Conservation (phyloP, 345 rosid genomes). For the Aethionema arabicum region DNA sequence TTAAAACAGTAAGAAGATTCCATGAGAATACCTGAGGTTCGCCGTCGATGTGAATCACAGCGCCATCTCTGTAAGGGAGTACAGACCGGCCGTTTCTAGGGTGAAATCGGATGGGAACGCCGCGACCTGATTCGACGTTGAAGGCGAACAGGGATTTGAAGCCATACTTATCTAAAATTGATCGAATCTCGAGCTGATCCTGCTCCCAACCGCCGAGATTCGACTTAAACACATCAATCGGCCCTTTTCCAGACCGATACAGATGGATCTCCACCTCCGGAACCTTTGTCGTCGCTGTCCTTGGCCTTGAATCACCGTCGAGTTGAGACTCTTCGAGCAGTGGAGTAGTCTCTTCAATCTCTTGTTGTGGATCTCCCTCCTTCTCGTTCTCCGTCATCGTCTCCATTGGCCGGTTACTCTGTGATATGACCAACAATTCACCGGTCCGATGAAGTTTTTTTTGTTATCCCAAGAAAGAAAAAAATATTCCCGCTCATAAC, state of each 20-base stretch:
- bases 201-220: slow-evolving; percentile 78
- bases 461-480: background rate
- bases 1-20: background rate
- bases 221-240: slow-evolving; percentile 78
- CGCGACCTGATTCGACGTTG: slow-evolving; percentile 64
- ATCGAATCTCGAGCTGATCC: slow-evolving; percentile 84
- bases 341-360: slow-evolving; percentile 51
- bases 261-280: slow-evolving; percentile 85
- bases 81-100: slow-evolving; percentile 78
- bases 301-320: slow-evolving; percentile 17
- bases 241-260: slow-evolving; percentile 71
- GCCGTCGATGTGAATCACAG: slow-evolving; percentile 73
- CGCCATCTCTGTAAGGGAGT: slow-evolving; percentile 67
- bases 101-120: slow-evolving; percentile 75
- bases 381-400: slow-evolving; percentile 28
- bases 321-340: slow-evolving; percentile 26
- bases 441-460: slow-evolving; percentile 4
- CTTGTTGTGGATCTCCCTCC: slow-evolving; percentile 32
- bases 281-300: slow-evolving; percentile 46
- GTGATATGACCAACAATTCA: slow-evolving; percentile 25
- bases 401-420: background rate
- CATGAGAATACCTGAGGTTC: slow-evolving; percentile 64
- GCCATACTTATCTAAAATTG: slow-evolving; percentile 67
- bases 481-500: background rate
- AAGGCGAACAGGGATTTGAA: slow-evolving; percentile 77